A percentile compares a stretch with the other conserved stretches of the same genome.
Conservation (phyloP, 148 eudicot species). For the Rhododendron ferrugineum region DNA sequence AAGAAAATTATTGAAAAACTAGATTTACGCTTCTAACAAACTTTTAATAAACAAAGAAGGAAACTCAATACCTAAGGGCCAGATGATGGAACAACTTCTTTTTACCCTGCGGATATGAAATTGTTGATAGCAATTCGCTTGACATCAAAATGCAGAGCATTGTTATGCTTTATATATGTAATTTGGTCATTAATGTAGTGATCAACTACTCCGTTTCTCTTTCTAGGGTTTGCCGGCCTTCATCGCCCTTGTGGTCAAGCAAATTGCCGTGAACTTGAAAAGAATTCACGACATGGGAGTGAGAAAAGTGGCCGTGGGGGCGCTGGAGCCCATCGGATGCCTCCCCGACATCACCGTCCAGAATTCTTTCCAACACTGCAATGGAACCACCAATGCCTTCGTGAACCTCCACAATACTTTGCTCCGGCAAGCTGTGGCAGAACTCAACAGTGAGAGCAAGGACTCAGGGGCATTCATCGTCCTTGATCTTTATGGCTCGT, state of each 20-base stretch:
- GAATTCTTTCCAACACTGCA: slow-evolving; percentile 41
- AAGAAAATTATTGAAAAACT: too few relatives aligned
- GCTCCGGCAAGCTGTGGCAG: slow-evolving; percentile 34
- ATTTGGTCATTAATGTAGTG: too few relatives aligned
- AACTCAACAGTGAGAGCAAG: slow-evolving; percentile 33
- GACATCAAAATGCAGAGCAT: too few relatives aligned
- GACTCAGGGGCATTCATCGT: slow-evolving; percentile 20
- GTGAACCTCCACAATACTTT: slow-evolving; percentile 41
- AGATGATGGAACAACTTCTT: too few relatives aligned
- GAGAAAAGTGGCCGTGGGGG: slow-evolving; percentile 38
- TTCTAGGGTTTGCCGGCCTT: slow-evolving; percentile 44
- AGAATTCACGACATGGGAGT: slow-evolving; percentile 49
- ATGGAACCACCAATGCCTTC: slow-evolving; percentile 29
- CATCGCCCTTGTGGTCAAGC: slow-evolving; percentile 42
- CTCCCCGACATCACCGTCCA: slow-evolving; percentile 36
- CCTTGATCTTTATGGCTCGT: slow-evolving; percentile 43
- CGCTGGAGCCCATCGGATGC: slow-evolving; percentile 63
- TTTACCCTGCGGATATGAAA: too few relatives aligned
- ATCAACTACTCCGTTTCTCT: neutral
- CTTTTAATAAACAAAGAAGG: too few relatives aligned
- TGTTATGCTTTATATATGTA: too few relatives aligned
- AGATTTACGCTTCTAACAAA: too few relatives aligned
- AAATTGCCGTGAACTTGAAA: slow-evolving; percentile 39
- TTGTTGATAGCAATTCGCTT: too few relatives aligned
- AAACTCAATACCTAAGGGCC: too few relatives aligned